Conservation (phyloP, 306 rosid species). For the Trichosanthes truncata region DNA sequence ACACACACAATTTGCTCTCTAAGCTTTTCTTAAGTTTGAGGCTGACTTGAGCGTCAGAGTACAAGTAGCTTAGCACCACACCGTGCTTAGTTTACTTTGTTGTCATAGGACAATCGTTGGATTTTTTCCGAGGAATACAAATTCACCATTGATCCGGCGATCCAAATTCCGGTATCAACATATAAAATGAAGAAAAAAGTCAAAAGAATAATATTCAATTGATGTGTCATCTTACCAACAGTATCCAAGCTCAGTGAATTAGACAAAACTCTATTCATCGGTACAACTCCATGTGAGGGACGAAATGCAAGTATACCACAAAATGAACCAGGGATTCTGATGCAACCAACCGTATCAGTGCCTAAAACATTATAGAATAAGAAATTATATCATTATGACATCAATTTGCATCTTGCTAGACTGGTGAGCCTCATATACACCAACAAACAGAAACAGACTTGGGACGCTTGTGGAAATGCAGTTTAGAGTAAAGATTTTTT, state of each 20-base stretch:
- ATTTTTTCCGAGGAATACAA: too few relatives aligned
- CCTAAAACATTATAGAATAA: slow-evolving; percentile 32
- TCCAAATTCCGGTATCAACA: too few relatives aligned
- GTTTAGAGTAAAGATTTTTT: not conserved
- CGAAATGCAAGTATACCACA: slow-evolving; percentile 76
- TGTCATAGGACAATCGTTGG: too few relatives aligned
- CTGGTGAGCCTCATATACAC: not conserved
- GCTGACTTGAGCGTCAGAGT: too few relatives aligned
- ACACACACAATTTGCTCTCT: too few relatives aligned
- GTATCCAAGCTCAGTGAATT: slow-evolving; percentile 73
- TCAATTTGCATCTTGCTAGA: not conserved
- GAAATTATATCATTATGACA: not conserved
- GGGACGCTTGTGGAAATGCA: not conserved
- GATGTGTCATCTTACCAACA: slow-evolving; percentile 48
- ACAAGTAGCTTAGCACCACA: too few relatives aligned
- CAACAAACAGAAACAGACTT: not conserved
- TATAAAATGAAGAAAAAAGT: not conserved
- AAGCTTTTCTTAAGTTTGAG: too few relatives aligned
- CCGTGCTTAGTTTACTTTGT: too few relatives aligned
- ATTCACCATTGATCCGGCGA: too few relatives aligned
- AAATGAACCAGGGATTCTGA: slow-evolving; percentile 74
- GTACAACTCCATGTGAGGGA: slow-evolving; percentile 67
- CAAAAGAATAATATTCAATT: not conserved
- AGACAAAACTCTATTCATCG: slow-evolving; percentile 56
- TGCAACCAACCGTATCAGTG: slow-evolving; percentile 72